phyloP scores from a whole-genome alignment of 257 asterid genomes.

The Fraxinus excelsior region DNA sequence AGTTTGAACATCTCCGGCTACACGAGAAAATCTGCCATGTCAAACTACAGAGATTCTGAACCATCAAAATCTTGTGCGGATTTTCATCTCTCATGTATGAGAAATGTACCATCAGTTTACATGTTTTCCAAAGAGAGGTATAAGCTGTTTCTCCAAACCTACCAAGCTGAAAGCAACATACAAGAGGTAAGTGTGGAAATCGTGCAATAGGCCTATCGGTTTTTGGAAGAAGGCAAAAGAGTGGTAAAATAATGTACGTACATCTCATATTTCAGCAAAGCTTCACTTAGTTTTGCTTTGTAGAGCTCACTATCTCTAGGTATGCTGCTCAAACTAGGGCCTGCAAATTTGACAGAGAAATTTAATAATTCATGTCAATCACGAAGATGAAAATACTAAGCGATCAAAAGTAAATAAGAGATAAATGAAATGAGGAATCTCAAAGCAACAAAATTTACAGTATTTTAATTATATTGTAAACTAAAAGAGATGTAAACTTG shows the following conservation, averaged over 20 bases:
- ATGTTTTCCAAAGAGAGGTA: constrained; percentile 48
- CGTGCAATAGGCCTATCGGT: neutral
- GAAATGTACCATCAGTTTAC: neutral
- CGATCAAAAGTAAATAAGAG: neutral
- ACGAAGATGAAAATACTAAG: neutral
- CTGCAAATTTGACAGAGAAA: constrained; percentile 29
- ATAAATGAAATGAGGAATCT: neutral
- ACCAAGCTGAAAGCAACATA: constrained; percentile 54
- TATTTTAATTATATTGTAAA: no score
- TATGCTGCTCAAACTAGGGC: constrained; percentile 48
- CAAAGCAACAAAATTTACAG: neutral
- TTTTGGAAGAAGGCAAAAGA: constrained; percentile 9
- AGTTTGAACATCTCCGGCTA: neutral
- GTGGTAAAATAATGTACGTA: constrained; percentile 31
- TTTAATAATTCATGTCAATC: neutral
- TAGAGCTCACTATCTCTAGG: constrained; percentile 68
- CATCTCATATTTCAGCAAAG: constrained; percentile 72
- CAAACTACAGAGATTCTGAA: neutral
- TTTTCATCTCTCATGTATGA: neutral
- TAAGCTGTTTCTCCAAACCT: constrained; percentile 87
- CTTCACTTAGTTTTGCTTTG: constrained; percentile 76
- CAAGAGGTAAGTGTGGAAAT: neutral
- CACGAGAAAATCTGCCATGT: neutral
- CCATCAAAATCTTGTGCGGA: neutral
- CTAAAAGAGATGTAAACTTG: neutral